Evolutionary conservation across 176 grass and related monocot genomes (phyloP).

Genomic region (Triticum dicoccoides): DNA sequence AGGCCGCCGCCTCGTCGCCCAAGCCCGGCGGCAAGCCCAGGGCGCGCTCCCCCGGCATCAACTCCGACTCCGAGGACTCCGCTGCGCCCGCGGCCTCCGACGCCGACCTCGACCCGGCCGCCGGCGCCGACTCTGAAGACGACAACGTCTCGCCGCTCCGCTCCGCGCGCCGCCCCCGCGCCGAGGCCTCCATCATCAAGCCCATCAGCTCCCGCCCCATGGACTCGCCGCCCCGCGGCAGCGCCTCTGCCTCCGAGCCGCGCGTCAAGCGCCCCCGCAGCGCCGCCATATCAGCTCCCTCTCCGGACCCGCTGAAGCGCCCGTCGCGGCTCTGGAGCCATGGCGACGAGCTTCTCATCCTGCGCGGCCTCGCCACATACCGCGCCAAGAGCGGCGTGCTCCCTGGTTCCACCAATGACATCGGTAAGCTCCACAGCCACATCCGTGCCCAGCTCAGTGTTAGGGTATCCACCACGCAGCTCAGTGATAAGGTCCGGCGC

Average conservation of each 20-base stretch:
- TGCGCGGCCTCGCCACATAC: conserved; percentile 48
- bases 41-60: conserved; percentile 23
- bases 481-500: conserved; percentile 57
- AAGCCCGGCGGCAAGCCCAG: conserved; percentile 15
- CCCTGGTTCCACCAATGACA: conserved; percentile 40
- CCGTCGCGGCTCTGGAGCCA: conserved; percentile 58
- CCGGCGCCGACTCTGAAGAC: conserved; percentile 26
- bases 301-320: conserved; percentile 39
- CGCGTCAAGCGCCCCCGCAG: conserved; percentile 51
- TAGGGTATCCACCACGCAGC: conserved; percentile 46
- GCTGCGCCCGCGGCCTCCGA: conserved; percentile 15
- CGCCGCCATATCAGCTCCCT: not conserved
- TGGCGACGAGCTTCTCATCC: conserved; percentile 52
- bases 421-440: conserved; percentile 31
- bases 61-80: conserved; percentile 31
- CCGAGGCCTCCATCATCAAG: conserved; percentile 56
- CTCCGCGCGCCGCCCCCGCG: conserved; percentile 35
- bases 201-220: conserved; percentile 68
- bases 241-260: conserved; percentile 27
- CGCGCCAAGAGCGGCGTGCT: conserved; percentile 40
- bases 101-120: conserved; percentile 20
- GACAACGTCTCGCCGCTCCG: conserved; percentile 33
- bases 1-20: not conserved
- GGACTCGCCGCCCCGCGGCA: conserved; percentile 31
- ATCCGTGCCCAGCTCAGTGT: conserved; percentile 46